phyloP scores from a whole-genome alignment of 2,329 filamentous ascomycete species.

The Pseudocercospora cruenta region DNA sequence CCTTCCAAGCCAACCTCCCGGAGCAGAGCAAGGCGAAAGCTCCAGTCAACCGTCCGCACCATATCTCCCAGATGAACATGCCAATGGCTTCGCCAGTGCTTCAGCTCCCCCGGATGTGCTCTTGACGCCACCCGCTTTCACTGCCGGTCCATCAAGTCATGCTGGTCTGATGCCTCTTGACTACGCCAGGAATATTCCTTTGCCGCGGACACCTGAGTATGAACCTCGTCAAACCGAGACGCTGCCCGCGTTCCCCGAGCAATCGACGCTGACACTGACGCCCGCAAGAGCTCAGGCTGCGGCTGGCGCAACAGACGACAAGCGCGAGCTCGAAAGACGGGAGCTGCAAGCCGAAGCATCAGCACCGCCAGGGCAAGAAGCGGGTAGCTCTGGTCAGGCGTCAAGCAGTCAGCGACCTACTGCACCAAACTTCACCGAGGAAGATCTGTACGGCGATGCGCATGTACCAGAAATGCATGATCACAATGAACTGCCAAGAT shows the following conservation, averaged over 20 bases:
- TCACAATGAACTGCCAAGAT: constrained; percentile 24
- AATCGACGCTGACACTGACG: constrained; percentile 1
- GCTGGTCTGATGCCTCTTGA: constrained; percentile 14
- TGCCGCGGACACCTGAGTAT: constrained; percentile 24
- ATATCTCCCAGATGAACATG: constrained; percentile 32
- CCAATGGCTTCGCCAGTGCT: constrained; percentile 9
- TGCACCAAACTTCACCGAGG: constrained; percentile 20
- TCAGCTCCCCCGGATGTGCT: constrained; percentile 26
- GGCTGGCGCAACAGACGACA: constrained; percentile 64
- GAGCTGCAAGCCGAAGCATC: constrained; percentile 47
- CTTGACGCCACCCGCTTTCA: constrained; percentile 25
- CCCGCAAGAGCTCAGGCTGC: constrained; percentile 5
- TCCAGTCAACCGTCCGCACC: constrained; percentile 42
- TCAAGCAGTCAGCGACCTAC: constrained; percentile 11
- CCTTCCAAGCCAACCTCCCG: constrained; percentile 77
- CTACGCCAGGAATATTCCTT: constrained; percentile 18
- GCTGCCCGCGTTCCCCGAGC: constrained; percentile 10
- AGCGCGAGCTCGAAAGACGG: constrained; percentile 70
- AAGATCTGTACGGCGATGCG: constrained; percentile 22
- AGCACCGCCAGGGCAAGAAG: constrained; percentile 39
- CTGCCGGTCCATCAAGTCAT: constrained; percentile 7
- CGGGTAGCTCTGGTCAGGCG: constrained; percentile 8
- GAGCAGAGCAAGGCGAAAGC: constrained; percentile 29
- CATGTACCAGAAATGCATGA: constrained; percentile 15
- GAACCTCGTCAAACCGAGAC: constrained; percentile 16